These are phyloP conservation scores for Chenopodium quinoa DNA, from an alignment of 148 eudicot genomes.

Conservation along the genomic window DNA sequence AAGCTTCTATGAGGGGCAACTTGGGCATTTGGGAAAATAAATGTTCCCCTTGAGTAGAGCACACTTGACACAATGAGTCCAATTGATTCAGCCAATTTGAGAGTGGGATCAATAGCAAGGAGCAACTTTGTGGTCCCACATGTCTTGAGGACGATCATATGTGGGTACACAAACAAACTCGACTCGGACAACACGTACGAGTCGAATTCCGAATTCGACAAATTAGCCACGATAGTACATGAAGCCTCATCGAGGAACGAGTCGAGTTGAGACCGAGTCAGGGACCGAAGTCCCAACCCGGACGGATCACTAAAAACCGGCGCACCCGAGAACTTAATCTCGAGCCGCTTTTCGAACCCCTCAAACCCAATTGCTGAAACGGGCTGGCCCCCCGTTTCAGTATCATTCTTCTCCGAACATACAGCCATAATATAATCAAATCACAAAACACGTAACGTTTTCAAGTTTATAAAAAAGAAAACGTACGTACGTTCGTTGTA, in stretches of 20 bases:
- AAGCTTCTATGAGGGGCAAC: conserved; percentile 63
- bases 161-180: conserved; percentile 53
- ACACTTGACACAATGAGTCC: conserved; percentile 48
- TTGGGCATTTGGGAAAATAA: conserved; percentile 50
- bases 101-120: conserved; percentile 45
- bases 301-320: conserved; percentile 34
- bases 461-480: no score
- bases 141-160: conserved; percentile 49
- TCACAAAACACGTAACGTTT: not conserved
- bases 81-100: conserved; percentile 39
- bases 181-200: conserved; percentile 71
- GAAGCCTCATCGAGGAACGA: conserved; percentile 42
- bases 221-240: conserved; percentile 55
- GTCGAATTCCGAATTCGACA: conserved; percentile 52
- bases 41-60: conserved; percentile 59
- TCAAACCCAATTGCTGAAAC: conserved; percentile 53
- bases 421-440: conserved; percentile 18
- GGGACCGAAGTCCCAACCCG: conserved; percentile 42
- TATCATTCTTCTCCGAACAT: conserved; percentile 9
- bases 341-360: conserved; percentile 58
- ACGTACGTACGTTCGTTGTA: no score
- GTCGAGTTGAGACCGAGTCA: conserved; percentile 45
- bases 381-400: conserved; percentile 8
- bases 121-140: conserved; percentile 68
- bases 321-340: conserved; percentile 38